Evolutionary conservation across 2,329 filamentous ascomycete species (phyloP), one percentile per base, ranked within the genome.

Genomic region (Colletotrichum ledebouriae): DNA sequence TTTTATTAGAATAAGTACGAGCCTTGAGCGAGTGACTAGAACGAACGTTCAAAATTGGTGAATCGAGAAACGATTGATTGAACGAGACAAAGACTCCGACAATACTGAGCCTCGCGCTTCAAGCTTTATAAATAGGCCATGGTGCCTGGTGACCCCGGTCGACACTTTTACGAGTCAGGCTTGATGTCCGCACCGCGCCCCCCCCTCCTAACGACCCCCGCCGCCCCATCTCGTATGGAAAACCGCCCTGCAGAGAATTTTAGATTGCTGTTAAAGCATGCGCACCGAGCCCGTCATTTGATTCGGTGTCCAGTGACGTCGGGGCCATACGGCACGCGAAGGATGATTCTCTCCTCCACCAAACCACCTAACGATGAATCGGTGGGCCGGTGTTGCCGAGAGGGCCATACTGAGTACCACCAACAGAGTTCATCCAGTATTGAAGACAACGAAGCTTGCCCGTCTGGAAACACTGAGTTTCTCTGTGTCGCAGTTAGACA

Each of bases 221-320:
- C 65, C 22, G 65, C 65, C 59, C 65, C 65, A 68, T 68, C 65
- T 68, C 65, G 65, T 68, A 68, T 68, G 65, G 33, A 55, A 65
- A 59, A 37, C 65, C 53, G 55, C 29, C 33, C 34, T 65, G 44
- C 47, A 59, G 47, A 59, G 60, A 65, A 68, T 44, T 59, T 29
- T 68, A 59, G 65, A 68, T 68, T 68, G 47, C 60, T 68, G 39
- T 65, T 39, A 22, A 22, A 68, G 59, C 59, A 58, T 63, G 59
- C 59, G 58, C 58, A 13, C 33, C 44, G 50, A 46, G 39, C 59
- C 44, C 7, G 41, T 44, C 61, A 20, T 49, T 44, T 59, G 39
- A 52, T 53, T 58, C 37, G 55, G 5, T 49, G 33, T 15, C 20
- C 34, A 34, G 55, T 68, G 65, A 68, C 65, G 65, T 68, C 46